These are phyloP conservation scores for Paecilomyces formosus DNA, from an alignment of 2,329 filamentous ascomycete species.

Conservation along the genomic window DNA sequence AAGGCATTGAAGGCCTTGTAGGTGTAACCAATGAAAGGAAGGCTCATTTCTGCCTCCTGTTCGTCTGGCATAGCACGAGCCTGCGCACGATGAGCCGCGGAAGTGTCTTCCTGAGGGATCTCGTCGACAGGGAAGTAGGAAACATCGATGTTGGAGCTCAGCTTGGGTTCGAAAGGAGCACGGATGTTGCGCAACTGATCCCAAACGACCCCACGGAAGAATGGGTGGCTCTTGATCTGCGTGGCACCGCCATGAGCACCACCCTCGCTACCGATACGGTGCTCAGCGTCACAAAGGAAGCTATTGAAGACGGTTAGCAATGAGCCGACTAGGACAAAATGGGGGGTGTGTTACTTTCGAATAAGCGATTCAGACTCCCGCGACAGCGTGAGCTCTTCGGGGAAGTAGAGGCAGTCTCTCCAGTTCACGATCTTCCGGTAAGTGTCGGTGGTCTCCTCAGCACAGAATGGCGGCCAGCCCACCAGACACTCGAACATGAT, in stretches of 20 bases:
- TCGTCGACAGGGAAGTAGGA: conserved; percentile 99
- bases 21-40: conserved; percentile 94
- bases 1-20: conserved; percentile 91
- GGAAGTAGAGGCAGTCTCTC: conserved; percentile 92
- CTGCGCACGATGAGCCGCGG: conserved; percentile 76
- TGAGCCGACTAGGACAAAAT: neutral
- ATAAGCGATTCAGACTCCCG: conserved; percentile 88
- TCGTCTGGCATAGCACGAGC: conserved; percentile 65
- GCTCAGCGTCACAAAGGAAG: conserved; percentile 87
- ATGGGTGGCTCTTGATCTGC: conserved; percentile 88
- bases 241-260: conserved; percentile 62
- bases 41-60: conserved; percentile 85
- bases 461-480: conserved; percentile 98
- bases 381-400: conserved; percentile 84
- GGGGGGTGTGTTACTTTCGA: conserved; percentile 57
- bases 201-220: conserved; percentile 96
- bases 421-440: conserved; percentile 99
- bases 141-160: conserved; percentile 89
- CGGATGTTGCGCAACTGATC: conserved; percentile 86
- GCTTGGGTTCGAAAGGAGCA: conserved; percentile 89
- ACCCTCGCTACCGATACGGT: conserved; percentile 70
- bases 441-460: conserved; percentile 93
- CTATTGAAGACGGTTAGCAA: conserved; percentile 37
- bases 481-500: conserved; percentile 99
- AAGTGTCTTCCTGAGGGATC: conserved; percentile 93